Base-by-base conservation (phyloP, 805 yeast species). In the Debaryomyces castellii region DNA sequence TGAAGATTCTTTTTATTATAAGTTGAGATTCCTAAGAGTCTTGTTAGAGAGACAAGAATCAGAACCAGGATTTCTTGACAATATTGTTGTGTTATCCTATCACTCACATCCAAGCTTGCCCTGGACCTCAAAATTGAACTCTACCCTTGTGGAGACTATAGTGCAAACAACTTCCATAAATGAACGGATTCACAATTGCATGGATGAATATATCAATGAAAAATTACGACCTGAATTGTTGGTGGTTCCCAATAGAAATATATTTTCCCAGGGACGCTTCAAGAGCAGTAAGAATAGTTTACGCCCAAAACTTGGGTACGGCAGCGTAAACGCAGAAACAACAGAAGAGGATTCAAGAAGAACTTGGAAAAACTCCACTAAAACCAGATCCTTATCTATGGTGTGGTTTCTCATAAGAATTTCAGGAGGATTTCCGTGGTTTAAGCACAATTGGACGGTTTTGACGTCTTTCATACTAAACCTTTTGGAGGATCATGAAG, bases 401-500 rank as follows among this genome's bases (percentile, higher is more conserved):
- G 60, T 59, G 5, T 58, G 62, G 51, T 50, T 60, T 20, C 39
- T 64, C 10, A 52, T 64, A 27, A 14, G 17, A 4, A 12, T 50
- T 17, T 51, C 44, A 1, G 33, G 30, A n/a, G 35, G n/a, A 7
- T 24, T 28, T 14, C 34, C 35, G 7, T 47, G 49, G 48, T 48
- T 51, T 9, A 47, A 44, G 2, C 18, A 41, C 2, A 42, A 55
- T 30, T 62, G 70, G 66, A 52, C 59, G 6, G n/a, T 58, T 2
- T 42, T 66, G 10, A 54, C 71, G 9, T 58, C 73, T 5, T 67
- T 66, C 39, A 52, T 64, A 3, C 55, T 71, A 16, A 67, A 66
- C 39, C 52, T 71, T 5, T 54, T 69, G 33, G 72, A 68, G 45
- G 70, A 68, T 46, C 59, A 63, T 38, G 64, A 62, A 21, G 60